These are phyloP conservation scores for Pseudonitzschia pungens DNA, from an alignment of 108 stramenopile genomes.

Conservation along the genomic window DNA sequence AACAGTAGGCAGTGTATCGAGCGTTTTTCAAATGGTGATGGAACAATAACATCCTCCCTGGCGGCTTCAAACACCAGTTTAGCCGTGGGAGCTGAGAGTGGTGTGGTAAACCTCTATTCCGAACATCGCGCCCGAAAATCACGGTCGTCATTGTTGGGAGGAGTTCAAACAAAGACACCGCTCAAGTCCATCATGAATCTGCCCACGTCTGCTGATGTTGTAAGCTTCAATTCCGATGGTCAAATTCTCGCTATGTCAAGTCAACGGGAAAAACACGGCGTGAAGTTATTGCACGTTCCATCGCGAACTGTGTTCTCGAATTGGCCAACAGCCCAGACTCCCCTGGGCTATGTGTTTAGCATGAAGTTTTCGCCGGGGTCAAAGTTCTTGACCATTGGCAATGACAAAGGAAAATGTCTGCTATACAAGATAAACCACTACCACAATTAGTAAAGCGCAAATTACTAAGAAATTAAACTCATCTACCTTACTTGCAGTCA, in stretches of 20 bases:
- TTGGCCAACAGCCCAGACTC: slow-evolving; percentile 97
- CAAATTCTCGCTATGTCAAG: slow-evolving; percentile 93
- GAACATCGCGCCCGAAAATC: slow-evolving; percentile 11
- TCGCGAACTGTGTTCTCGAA: slow-evolving; percentile 93
- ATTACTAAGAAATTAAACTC: too few relatives aligned
- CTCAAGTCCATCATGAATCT: slow-evolving; percentile 95
- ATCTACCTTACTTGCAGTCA: too few relatives aligned
- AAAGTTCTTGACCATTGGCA: slow-evolving; percentile 88
- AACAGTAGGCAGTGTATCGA: slow-evolving; percentile 70
- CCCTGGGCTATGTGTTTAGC: slow-evolving; percentile 89
- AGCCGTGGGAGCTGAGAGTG: slow-evolving; percentile 94
- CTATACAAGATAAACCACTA: slow-evolving; percentile 86
- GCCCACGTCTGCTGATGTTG: slow-evolving; percentile 73
- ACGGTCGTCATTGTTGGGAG: background rate
- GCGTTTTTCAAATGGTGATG: slow-evolving; percentile 90
- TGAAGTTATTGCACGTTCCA: slow-evolving; percentile 91
- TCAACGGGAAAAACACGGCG: slow-evolving; percentile 74
- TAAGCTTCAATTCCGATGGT: slow-evolving; percentile 89
- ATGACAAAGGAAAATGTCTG: slow-evolving; percentile 94
- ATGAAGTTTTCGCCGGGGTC: slow-evolving; percentile 93
- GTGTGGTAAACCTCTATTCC: slow-evolving; percentile 93
- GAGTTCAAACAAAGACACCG: slow-evolving; percentile 38
- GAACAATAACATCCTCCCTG: slow-evolving; percentile 82
- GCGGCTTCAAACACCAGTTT: slow-evolving; percentile 53
- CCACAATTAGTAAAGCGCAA: slow-evolving; percentile 1